These are phyloP conservation scores for Monilinia laxa DNA, from an alignment of 2,329 filamentous ascomycete species.

Conservation along the genomic window DNA sequence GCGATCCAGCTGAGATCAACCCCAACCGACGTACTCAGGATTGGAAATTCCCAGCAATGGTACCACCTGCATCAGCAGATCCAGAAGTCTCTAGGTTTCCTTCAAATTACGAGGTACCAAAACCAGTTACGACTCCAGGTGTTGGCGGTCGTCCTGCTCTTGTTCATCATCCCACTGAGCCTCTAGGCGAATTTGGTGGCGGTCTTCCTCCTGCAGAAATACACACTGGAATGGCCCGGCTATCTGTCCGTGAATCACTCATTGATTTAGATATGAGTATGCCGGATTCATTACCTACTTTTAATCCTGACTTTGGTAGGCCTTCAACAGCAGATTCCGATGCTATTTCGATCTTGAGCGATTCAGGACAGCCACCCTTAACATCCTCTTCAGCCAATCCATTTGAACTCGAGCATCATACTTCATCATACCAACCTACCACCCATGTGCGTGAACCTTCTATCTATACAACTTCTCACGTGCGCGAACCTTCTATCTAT, in stretches of 20 bases:
- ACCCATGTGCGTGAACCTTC: conserved; percentile 52
- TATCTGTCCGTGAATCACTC: conserved; percentile 41
- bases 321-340: conserved; percentile 40
- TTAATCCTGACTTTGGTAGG: conserved; percentile 27
- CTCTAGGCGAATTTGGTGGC: conserved; percentile 41
- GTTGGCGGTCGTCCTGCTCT: conserved; percentile 47
- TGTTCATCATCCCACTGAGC: conserved; percentile 54
- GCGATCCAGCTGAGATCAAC: conserved; percentile 57
- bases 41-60: conserved; percentile 59
- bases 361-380: conserved; percentile 55
- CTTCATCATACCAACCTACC: conserved; percentile 52
- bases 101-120: conserved; percentile 38
- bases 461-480: conserved; percentile 50
- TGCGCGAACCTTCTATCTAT: conserved; percentile 62
- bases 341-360: conserved; percentile 51
- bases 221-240: conserved; percentile 28
- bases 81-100: conserved; percentile 54
- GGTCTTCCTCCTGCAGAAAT: conserved; percentile 24
- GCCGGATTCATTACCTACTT: conserved; percentile 44
- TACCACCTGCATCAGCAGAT: conserved; percentile 53
- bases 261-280: conserved; percentile 57
- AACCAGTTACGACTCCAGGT: conserved; percentile 36
- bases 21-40: conserved; percentile 53
- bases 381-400: conserved; percentile 56
- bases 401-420: conserved; percentile 63